phyloP scores from a whole-genome alignment of 192 early-diverging fungal species.

The Rhizoclosmatium globosum region DNA sequence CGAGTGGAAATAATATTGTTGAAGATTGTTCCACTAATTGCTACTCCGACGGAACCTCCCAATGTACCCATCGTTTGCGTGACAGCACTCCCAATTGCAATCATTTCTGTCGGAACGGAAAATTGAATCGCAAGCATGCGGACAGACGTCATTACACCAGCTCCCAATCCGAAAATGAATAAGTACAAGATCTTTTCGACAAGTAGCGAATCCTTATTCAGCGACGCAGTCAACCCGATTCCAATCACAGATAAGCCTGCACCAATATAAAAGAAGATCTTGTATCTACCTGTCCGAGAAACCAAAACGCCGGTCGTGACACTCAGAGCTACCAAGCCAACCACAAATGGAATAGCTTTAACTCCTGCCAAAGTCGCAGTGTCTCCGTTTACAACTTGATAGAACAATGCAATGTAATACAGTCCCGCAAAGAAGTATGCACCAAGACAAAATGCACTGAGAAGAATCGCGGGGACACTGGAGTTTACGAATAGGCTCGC shows the following conservation, averaged over 20 bases:
- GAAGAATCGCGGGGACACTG: constrained; percentile 42
- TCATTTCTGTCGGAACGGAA: constrained; percentile 2
- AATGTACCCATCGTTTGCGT: constrained; percentile 71
- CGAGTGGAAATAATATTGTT: constrained; percentile 61
- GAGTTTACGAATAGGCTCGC: constrained; percentile 64
- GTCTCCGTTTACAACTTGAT: constrained; percentile 72
- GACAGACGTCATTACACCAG: constrained; percentile 51
- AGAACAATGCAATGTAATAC: constrained; percentile 73
- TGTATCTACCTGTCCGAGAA: constrained; percentile 50
- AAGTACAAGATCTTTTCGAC: constrained; percentile 63
- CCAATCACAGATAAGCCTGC: not conserved
- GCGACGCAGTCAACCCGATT: not conserved
- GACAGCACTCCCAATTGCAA: constrained; percentile 36
- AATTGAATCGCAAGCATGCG: constrained; percentile 12
- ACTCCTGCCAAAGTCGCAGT: constrained; percentile 78
- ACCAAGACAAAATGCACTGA: constrained; percentile 54
- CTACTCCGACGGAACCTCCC: constrained; percentile 69
- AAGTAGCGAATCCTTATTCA: constrained; percentile 59
- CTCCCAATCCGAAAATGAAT: constrained; percentile 75
- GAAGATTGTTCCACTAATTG: constrained; percentile 71
- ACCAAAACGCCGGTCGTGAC: constrained; percentile 74
- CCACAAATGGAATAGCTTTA: constrained; percentile 75
- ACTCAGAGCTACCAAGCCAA: constrained; percentile 72
- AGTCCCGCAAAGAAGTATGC: constrained; percentile 57
- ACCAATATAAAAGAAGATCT: constrained; percentile 21